A percentile compares a stretch with the other conserved stretches of the same genome.
Conservation (phyloP, 2,329 filamentous ascomycete genomes). For the Aureobasidium mangrovei region DNA sequence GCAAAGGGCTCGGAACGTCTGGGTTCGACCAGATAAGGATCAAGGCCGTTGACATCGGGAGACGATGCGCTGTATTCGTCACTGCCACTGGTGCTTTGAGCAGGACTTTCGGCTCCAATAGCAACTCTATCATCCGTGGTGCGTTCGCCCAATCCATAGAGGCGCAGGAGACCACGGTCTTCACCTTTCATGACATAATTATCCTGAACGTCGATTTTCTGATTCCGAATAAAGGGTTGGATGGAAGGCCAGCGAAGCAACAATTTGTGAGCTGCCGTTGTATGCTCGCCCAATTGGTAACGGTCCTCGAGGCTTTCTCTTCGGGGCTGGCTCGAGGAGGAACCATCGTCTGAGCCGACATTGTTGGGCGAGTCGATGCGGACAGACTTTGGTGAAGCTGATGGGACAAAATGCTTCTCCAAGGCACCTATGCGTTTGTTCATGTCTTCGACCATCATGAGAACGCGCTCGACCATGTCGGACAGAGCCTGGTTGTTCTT, state of each 20-base stretch:
- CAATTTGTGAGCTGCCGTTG: conserved; percentile 77
- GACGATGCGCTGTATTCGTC: conserved; percentile 29
- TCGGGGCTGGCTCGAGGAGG: neutral
- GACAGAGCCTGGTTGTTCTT: conserved; percentile 29
- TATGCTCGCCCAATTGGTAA: conserved; percentile 70
- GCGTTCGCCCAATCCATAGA: conserved; percentile 33
- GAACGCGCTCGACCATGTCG: conserved; percentile 35
- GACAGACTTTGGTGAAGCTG: neutral
- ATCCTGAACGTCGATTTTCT: conserved; percentile 15
- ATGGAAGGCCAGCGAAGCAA: conserved; percentile 53
- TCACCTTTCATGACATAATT: conserved; percentile 32
- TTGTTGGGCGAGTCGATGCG: conserved; percentile 11
- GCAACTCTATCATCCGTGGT: conserved; percentile 26
- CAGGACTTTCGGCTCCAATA: conserved; percentile 31
- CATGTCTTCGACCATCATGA: conserved; percentile 35
- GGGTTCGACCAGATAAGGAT: conserved; percentile 18
- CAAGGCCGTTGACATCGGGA: conserved; percentile 24
- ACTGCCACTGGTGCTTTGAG: conserved; percentile 30
- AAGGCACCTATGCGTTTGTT: conserved; percentile 23
- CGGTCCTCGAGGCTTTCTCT: neutral
- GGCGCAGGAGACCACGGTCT: conserved; percentile 27
- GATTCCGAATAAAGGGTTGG: conserved; percentile 15
- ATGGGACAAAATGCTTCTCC: conserved; percentile 17
- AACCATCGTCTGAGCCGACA: neutral
- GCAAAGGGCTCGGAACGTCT: conserved; percentile 27